Evolutionary conservation across 2,329 filamentous ascomycete genomes (phyloP).

Genomic region (Calonectria pseudoreteaudii): DNA sequence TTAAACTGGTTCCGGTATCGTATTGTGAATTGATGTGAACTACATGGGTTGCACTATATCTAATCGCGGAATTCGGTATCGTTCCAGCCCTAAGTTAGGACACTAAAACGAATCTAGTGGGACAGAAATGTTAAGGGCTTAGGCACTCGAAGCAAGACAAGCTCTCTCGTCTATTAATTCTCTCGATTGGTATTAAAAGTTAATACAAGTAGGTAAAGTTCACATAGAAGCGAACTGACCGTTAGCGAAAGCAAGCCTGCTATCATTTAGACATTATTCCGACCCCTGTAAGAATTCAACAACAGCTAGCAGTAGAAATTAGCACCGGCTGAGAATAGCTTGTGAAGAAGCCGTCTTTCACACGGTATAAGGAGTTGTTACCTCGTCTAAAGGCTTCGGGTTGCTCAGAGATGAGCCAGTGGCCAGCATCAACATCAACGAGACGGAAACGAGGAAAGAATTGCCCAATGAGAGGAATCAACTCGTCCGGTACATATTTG

Average conservation of each 20-base stretch:
- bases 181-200: conserved; percentile 18
- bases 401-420: conserved; percentile 92
- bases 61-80: not conserved
- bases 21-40: conserved; percentile 27
- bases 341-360: not conserved
- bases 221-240: not conserved
- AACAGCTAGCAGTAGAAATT: conserved; percentile 59
- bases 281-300: conserved; percentile 69
- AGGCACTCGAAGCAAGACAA: not conserved
- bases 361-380: conserved; percentile 45
- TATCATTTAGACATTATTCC: conserved; percentile 50
- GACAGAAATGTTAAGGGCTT: not conserved
- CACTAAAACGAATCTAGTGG: not conserved
- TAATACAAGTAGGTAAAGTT: not conserved
- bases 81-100: not conserved
- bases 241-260: too few species aligned
- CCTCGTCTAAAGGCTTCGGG: conserved; percentile 82
- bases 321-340: not conserved
- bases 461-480: conserved; percentile 79
- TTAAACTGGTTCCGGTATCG: conserved; percentile 32
- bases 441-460: conserved; percentile 86
- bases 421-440: conserved; percentile 80
- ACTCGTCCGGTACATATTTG: conserved; percentile 84
- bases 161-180: conserved; percentile 6
- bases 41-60: not conserved